Base-by-base conservation (phyloP, 2,329 filamentous ascomycete genomes). In the Aspergillus pseudonomiae region DNA sequence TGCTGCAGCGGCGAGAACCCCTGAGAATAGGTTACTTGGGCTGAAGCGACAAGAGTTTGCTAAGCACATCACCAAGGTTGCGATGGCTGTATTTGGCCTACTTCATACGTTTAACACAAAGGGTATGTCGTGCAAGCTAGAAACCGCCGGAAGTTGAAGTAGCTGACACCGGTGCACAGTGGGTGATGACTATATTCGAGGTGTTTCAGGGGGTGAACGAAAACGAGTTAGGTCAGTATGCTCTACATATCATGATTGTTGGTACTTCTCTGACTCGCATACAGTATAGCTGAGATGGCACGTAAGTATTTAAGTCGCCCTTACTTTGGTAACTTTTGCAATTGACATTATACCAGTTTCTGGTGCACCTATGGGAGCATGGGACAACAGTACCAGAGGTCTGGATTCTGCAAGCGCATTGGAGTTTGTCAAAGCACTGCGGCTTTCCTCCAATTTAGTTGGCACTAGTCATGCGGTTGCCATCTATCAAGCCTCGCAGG, bases 131-230 rank as follows among this genome's bases (percentile, higher is more conserved):
- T 16, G 21, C 14, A 24, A 21, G 12, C 21, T 7, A 36, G 14
- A 39, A 14, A 16, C 14, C 16, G 19, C 32, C 21, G 32, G 26
- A 11, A 26, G 32, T 34, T 12, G 16, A 55, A 32, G 28, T 26
- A 10, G 26, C 56, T 69, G 58, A 67, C 52, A 11, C 6, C 26
- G 1, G 21, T 39, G 43, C 39, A 11, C 59, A 75, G 81, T 81
- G 32, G 79, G 79, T 4, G 74, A 87, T 68, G 85, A 88, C 55
- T 88, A 84, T 65, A 81, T 89, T 19, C 82, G 86, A 26, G 87
- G 87, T 36, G 86, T 89, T 6, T 86, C 83, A 32, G 88, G 88
- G 65, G 86, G 86, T 58, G 85, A 88, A 69, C 74, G 86, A 56
- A 89, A 89, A 72, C 82, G 87, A 74, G 86, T 89, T 10, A 84